These are phyloP conservation scores for Leishmania gerbilli DNA, from an alignment of 208 protist species.

Conservation along the genomic window DNA sequence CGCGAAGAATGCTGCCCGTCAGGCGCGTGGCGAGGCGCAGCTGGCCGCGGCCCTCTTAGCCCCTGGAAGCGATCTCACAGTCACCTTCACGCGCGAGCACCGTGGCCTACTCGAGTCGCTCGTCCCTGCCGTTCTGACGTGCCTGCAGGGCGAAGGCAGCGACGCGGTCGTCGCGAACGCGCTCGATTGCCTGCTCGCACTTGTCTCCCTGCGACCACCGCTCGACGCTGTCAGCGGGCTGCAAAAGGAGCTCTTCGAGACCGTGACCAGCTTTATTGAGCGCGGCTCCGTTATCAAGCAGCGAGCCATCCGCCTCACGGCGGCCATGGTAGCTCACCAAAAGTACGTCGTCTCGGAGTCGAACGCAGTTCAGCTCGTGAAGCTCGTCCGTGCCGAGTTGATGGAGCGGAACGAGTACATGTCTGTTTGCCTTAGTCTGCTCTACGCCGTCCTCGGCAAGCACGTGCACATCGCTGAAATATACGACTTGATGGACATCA, in stretches of 20 bases:
- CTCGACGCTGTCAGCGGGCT: conserved; percentile 59
- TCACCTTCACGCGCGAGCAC: conserved; percentile 81
- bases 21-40: background rate
- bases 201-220: conserved; percentile 81
- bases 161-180: conserved; percentile 87
- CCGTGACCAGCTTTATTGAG: conserved; percentile 77
- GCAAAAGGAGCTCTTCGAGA: conserved; percentile 67
- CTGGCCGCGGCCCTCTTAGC: conserved; percentile 6
- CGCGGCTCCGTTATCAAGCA: conserved; percentile 89
- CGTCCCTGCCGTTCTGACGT: conserved; percentile 70
- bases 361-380: conserved; percentile 65
- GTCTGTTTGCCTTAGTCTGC: conserved; percentile 77
- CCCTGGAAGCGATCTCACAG: conserved; percentile 45
- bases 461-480: conserved; percentile 86
- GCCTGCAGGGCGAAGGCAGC: conserved; percentile 89
- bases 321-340: conserved; percentile 75
- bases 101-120: conserved; percentile 72
- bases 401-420: conserved; percentile 84
- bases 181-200: conserved; percentile 82
- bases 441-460: conserved; percentile 89
- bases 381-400: conserved; percentile 71
- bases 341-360: conserved; percentile 64
- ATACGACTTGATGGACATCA: conserved; percentile 87
- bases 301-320: conserved; percentile 83
- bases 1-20: background rate